Conservation (phyloP, 331 rosid species). For the Malus hybrid region DNA sequence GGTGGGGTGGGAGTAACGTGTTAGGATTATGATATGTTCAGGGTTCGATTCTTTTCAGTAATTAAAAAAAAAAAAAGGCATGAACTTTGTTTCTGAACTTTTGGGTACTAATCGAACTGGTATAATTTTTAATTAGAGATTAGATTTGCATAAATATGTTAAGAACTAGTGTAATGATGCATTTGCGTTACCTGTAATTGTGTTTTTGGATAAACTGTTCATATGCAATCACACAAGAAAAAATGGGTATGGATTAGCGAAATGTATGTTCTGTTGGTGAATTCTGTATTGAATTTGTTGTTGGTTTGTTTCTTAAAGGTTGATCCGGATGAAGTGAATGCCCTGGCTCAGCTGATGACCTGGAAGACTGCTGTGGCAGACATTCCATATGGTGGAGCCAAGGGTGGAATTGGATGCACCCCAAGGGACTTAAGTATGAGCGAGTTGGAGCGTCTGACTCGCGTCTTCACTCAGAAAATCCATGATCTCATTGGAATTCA, state of each 20-base stretch:
- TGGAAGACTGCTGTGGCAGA: conserved; percentile 96
- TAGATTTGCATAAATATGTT: background rate
- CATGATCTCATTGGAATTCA: conserved; percentile 84
- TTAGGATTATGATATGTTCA: too few relatives aligned
- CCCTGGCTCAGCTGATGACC: conserved; percentile 89
- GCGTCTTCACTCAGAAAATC: conserved; percentile 62
- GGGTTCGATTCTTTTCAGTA: too few relatives aligned
- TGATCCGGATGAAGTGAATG: conserved; percentile 88
- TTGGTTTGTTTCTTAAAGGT: conserved; percentile 33
- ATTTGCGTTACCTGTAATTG: background rate
- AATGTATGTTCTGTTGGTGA: background rate
- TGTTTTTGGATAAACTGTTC: conserved; percentile 1
- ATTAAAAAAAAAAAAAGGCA: background rate
- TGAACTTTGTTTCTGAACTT: background rate
- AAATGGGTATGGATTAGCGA: background rate
- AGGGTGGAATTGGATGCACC: conserved; percentile 91
- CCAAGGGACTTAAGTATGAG: conserved; percentile 66
- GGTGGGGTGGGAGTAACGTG: too few relatives aligned
- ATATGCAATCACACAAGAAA: background rate
- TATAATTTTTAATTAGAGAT: background rate
- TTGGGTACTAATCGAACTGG: background rate
- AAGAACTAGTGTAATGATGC: background rate
- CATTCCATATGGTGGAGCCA: conserved; percentile 94
- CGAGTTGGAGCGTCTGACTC: conserved; percentile 88
- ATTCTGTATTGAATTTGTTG: background rate